phyloP scores from a whole-genome alignment of 2,329 filamentous ascomycete species.

The Ilyonectria sp. region DNA sequence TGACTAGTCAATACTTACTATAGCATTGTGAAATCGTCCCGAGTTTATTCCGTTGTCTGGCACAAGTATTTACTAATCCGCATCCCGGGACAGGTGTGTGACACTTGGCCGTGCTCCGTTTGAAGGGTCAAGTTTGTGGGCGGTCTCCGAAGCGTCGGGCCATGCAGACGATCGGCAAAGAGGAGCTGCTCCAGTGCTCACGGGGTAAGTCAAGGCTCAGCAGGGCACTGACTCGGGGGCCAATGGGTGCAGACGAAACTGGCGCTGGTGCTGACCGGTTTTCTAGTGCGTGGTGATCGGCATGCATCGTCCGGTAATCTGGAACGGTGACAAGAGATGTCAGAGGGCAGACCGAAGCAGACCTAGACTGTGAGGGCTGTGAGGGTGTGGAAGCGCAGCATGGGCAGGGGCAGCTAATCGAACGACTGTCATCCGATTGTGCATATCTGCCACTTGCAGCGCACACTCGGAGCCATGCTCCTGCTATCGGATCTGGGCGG shows the following conservation, averaged over 20 bases:
- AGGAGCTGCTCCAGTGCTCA: background rate
- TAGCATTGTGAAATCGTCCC: too few species aligned
- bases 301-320: constrained; percentile 8
- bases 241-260: background rate
- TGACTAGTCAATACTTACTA: too few species aligned
- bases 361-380: background rate
- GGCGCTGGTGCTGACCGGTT: background rate
- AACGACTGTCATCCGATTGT: constrained; percentile 27
- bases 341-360: background rate
- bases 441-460: background rate
- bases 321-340: constrained; percentile 4
- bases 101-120: background rate
- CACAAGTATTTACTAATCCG: too few species aligned
- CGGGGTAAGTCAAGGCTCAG: background rate
- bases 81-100: background rate
- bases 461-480: background rate
- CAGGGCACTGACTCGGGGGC: background rate
- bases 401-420: constrained; percentile 7
- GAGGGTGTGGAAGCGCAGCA: constrained; percentile 1
- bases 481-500: constrained; percentile 3
- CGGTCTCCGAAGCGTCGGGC: background rate
- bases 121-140: background rate
- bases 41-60: too few species aligned
- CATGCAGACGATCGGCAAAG: background rate
- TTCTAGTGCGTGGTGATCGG: background rate